Evolutionary conservation across 495 filamentous ascomycete genomes (phyloP).

Genomic region (Articulospora tetracladia): DNA sequence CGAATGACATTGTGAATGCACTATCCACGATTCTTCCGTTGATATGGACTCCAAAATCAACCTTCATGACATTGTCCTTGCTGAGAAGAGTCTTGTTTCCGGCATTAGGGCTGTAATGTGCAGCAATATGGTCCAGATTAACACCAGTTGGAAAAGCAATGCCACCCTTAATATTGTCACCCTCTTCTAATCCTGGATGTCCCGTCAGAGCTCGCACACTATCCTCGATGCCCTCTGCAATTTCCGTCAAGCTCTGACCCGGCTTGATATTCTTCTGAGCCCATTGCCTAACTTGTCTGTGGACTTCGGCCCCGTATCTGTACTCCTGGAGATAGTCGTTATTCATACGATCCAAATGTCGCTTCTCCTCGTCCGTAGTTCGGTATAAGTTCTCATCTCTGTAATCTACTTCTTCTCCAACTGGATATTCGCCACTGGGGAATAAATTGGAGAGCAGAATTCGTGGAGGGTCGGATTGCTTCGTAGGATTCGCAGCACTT

Average conservation of each 20-base stretch:
- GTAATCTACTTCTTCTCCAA: slow-evolving; percentile 78
- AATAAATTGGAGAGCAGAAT: slow-evolving; percentile 74
- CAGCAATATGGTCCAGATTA: slow-evolving; percentile 82
- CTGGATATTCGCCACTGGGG: slow-evolving; percentile 67
- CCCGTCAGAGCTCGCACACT: slow-evolving; percentile 73
- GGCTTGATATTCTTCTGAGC: slow-evolving; percentile 79
- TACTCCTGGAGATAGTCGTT: slow-evolving; percentile 84
- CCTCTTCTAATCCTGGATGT: slow-evolving; percentile 74
- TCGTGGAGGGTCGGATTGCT: slow-evolving; percentile 74
- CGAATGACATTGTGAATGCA: slow-evolving; percentile 86
- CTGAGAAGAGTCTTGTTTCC: slow-evolving; percentile 80
- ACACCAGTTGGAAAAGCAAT: slow-evolving; percentile 89
- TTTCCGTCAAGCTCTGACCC: slow-evolving; percentile 72
- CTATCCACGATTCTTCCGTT: slow-evolving; percentile 90
- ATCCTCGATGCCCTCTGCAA: slow-evolving; percentile 85
- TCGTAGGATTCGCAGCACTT: slow-evolving; percentile 71
- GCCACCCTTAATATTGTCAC: slow-evolving; percentile 73
- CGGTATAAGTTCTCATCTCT: slow-evolving; percentile 74
- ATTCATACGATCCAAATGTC: slow-evolving; percentile 78
- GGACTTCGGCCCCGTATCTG: slow-evolving; percentile 80
- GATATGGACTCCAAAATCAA: slow-evolving; percentile 89
- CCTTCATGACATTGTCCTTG: slow-evolving; percentile 85
- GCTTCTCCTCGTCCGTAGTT: slow-evolving; percentile 83
- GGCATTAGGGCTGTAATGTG: slow-evolving; percentile 90
- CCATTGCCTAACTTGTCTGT: slow-evolving; percentile 83